Base-by-base conservation (phyloP, 345 rosid genomes). In the Draba incana region DNA sequence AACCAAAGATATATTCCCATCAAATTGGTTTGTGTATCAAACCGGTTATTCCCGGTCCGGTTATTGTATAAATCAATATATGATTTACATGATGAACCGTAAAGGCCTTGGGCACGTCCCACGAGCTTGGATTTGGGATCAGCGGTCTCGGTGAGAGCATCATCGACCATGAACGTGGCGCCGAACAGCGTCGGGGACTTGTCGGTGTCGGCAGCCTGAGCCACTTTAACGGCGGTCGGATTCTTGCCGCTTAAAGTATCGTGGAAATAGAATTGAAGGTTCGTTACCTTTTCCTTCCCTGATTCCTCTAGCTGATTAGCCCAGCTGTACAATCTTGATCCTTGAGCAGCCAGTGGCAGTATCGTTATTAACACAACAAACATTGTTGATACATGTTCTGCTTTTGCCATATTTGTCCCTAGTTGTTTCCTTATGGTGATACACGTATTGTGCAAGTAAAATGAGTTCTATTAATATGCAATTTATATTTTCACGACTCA, bases 31-130 rank as follows among this genome's bases (percentile, higher is more conserved):
- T 25, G 37, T 12, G 5, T 38, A 16, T 11, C 1, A 48, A 58
- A 69, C 65, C 24, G 9, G 6, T 16, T 16, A 52, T 66, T 10
- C 12, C 16, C 11, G 14, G 30, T 16, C 24, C 45, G 53, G 25
- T 33, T 56, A 31, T 35, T 0, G 5, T 58, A n/a, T 14, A 39
- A 55, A 24, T 0, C 4, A 45, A 4, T 28, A 9, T 51, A 20
- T 11, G 0, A 8, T 51, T 12, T 71, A 74, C 79, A 50, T 41
- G 79, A 69, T 2, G 83, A 73, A 3, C 81, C 86, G 25, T 78
- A 86, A 2, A 88, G 60, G 62, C 97, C 94, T 54, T 86, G 97
- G 0, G 92, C 92, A 3, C 78, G 78, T n/a, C 97, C 97, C 2
- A 90, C 57, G 4, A 79, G 68, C 59, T 81, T 86, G 9, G 97